Conservation (phyloP, 805 yeast genomes). For the Sugiyamaella mastotermitis region DNA sequence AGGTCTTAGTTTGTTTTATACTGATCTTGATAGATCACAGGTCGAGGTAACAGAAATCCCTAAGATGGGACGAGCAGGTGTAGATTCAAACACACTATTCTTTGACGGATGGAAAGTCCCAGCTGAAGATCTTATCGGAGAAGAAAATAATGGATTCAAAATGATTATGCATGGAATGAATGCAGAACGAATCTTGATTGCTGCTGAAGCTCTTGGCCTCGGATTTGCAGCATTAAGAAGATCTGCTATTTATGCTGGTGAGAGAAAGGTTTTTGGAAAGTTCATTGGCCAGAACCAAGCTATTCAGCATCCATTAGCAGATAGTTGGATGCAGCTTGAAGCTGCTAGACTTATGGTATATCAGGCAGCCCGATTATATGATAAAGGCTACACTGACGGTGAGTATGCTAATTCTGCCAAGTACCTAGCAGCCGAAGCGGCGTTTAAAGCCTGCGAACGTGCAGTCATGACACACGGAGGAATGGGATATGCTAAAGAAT, state of each 20-base stretch:
- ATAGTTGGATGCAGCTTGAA: constrained; percentile 37
- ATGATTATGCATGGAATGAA: constrained; percentile 37
- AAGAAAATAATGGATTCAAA: constrained; percentile 38
- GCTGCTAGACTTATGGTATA: constrained; percentile 36
- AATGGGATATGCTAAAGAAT: constrained; percentile 12
- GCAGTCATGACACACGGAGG: constrained; percentile 9
- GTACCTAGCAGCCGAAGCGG: constrained; percentile 10
- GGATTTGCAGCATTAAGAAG: constrained; percentile 38
- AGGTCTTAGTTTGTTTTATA: constrained; percentile 9
- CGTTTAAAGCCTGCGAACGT: constrained; percentile 7
- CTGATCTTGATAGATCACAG: constrained; percentile 9
- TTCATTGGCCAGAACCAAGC: constrained; percentile 38
- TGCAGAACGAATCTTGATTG: constrained; percentile 40
- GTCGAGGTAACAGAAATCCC: constrained; percentile 10
- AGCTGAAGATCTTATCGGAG: constrained; percentile 34
- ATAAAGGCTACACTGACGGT: constrained; percentile 25
- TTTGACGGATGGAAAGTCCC: constrained; percentile 37
- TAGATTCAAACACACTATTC: constrained; percentile 8
- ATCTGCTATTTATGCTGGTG: constrained; percentile 33
- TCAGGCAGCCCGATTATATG: constrained; percentile 39
- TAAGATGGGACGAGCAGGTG: constrained; percentile 10
- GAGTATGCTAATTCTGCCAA: constrained; percentile 11
- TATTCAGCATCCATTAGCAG: constrained; percentile 39
- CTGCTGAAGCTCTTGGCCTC: constrained; percentile 39
- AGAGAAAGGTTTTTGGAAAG: constrained; percentile 36